Conservation (phyloP, 352 stramenopile species). For the Pythium volutum region DNA sequence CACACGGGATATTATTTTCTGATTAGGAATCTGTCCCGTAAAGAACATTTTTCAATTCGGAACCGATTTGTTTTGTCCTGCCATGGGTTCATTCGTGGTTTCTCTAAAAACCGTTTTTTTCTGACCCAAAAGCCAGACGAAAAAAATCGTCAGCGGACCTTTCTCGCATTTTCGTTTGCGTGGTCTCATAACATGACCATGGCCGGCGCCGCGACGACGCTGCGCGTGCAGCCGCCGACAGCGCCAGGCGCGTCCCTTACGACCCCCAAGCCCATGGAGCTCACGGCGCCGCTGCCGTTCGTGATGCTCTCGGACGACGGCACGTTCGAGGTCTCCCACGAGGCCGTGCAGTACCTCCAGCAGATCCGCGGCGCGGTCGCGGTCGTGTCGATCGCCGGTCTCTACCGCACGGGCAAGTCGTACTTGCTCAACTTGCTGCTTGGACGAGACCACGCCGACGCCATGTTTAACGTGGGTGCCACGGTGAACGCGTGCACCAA, state of each 20-base stretch:
- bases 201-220: slow-evolving; percentile 9
- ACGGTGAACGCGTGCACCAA: slow-evolving; percentile 90
- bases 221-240: neutral
- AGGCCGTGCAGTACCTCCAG: slow-evolving; percentile 62
- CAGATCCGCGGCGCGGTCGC: slow-evolving; percentile 62
- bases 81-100: slow-evolving; percentile 13
- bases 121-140: too few species aligned
- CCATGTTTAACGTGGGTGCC: slow-evolving; percentile 78
- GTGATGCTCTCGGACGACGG: slow-evolving; percentile 68
- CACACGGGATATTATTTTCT: neutral
- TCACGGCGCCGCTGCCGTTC: slow-evolving; percentile 52
- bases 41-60: slow-evolving; percentile 14
- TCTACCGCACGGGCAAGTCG: slow-evolving; percentile 90
- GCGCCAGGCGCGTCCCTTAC: neutral
- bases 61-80: neutral
- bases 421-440: slow-evolving; percentile 90
- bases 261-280: slow-evolving; percentile 2
- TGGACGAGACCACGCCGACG: slow-evolving; percentile 46
- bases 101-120: neutral
- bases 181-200: slow-evolving; percentile 3
- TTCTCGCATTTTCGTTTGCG: neutral
- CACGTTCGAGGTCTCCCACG: slow-evolving; percentile 51
- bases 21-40: neutral
- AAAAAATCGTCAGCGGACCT: neutral
- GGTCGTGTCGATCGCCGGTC: slow-evolving; percentile 79